Base-by-base conservation (phyloP, 345 rosid genomes). In the Odontarrhena argentea region DNA sequence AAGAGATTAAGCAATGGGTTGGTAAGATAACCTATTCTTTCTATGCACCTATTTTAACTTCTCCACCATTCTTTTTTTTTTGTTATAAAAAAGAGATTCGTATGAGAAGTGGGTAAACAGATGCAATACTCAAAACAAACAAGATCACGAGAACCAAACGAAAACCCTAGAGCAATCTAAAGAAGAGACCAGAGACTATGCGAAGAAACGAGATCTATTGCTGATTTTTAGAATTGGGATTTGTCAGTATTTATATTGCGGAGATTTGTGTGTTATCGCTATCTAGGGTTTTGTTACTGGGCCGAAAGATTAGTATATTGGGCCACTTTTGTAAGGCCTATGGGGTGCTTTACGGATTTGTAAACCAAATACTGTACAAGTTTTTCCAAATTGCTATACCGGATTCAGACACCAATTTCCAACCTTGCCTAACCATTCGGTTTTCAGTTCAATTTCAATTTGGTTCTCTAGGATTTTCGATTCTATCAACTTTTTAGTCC, bases 11-110 rank as follows among this genome's bases (percentile, higher is more conserved):
- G 70, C 74, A 48, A 62, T 54, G 78, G 74, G 74, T 69, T 74
- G 78, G 78, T 74, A 74, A 74, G 74, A 68, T 61, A 74, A 74
- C 78, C 78, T 0, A 7, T 3, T 68, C 64, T 7, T 13, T 74
- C 11, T 74, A 6, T 25, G 78, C 74, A 74, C 32, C 78, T 0
- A 42, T 48, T 69, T 41, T 68, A 60, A 54, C 69, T 54, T 42
- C 63, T 65, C 37, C 7, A 61, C 46, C 63, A 38, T 10, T 22
- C 64, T 58, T 43, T 0, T 8, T 71, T 67, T 60, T 45, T 41
- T 60, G 47, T 65, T 71, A 18, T 18, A 18, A 18, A 18, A 0
- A 2, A 0, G 36, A 32, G 36, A 4, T 32, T 32, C 1, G 26
- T n/a, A 26, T 54, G n/a, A 60, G 46, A 43, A 74, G 65, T 46